A percentile compares a stretch with the other conserved stretches of the same genome.
phyloP scores from a whole-genome alignment of 1,139 yeast genomes.

The Blastobotrys serpentis region DNA sequence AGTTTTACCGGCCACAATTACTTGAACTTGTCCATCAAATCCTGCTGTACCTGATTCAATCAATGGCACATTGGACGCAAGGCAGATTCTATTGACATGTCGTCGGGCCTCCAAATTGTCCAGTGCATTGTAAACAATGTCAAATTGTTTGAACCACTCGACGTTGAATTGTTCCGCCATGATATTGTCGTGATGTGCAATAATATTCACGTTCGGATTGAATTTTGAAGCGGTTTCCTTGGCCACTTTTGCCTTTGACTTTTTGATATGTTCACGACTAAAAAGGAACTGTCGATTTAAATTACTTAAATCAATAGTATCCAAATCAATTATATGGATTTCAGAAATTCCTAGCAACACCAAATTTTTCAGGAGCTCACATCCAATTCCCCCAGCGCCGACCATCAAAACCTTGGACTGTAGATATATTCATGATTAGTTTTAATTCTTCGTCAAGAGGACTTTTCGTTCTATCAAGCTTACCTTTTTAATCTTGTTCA shows the following conservation, averaged over 20 bases:
- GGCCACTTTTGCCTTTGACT: constrained; percentile 79
- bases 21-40: constrained; percentile 88
- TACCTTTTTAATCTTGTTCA: constrained; percentile 22
- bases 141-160: constrained; percentile 78
- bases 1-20: constrained; percentile 74
- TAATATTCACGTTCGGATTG: constrained; percentile 68
- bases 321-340: constrained; percentile 85
- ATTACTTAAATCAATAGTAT: constrained; percentile 88
- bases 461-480: neutral
- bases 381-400: constrained; percentile 99
- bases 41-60: constrained; percentile 97
- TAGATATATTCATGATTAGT: neutral
- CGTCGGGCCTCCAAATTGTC: constrained; percentile 92
- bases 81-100: constrained; percentile 80
- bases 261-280: constrained; percentile 80
- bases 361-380: constrained; percentile 85
- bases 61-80: constrained; percentile 69
- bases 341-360: constrained; percentile 83
- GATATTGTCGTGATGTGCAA: constrained; percentile 85
- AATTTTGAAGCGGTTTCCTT: constrained; percentile 76
- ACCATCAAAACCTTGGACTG: constrained; percentile 64
- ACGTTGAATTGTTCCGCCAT: constrained; percentile 77
- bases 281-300: constrained; percentile 91
- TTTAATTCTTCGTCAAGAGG: neutral
- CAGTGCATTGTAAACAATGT: constrained; percentile 81